phyloP scores from a whole-genome alignment of 805 yeast species.

The Yarrowia porcina region DNA sequence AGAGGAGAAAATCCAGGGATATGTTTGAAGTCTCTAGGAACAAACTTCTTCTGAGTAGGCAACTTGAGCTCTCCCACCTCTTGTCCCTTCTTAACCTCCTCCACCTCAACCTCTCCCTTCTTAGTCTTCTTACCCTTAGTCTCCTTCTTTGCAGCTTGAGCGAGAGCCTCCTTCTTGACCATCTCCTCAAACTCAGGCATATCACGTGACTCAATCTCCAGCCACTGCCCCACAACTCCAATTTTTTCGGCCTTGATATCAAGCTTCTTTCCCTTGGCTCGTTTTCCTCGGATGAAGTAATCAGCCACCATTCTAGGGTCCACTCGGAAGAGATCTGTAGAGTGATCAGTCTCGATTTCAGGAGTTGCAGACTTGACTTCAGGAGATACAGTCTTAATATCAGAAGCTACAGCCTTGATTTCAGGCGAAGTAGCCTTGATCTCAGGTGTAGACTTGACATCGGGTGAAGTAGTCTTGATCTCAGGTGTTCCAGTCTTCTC shows the following conservation, averaged over 20 bases:
- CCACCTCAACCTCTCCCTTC: no score
- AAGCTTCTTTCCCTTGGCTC: not conserved
- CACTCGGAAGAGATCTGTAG: not conserved
- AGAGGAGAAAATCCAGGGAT: not conserved
- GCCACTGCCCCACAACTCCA: not conserved
- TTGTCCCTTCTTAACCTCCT: not conserved
- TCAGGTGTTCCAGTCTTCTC: no score
- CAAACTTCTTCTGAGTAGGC: not conserved
- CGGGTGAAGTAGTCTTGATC: no score
- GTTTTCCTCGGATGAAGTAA: not conserved
- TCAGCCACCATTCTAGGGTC: constrained; percentile 1
- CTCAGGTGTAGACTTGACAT: no score
- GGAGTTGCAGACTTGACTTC: no score
- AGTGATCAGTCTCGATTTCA: no score
- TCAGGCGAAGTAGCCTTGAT: no score
- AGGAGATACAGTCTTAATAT: no score
- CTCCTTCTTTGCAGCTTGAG: not conserved
- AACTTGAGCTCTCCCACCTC: not conserved
- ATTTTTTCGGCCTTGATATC: constrained; percentile 16
- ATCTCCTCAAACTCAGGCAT: not conserved
- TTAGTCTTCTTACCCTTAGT: not conserved
- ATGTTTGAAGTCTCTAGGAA: not conserved
- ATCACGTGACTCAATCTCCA: not conserved
- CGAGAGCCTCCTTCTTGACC: not conserved
- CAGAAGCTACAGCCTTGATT: no score